Base-by-base conservation (phyloP, 1,284 basidiomycete species). In the Cutaneotrichosporon sp. region DNA sequence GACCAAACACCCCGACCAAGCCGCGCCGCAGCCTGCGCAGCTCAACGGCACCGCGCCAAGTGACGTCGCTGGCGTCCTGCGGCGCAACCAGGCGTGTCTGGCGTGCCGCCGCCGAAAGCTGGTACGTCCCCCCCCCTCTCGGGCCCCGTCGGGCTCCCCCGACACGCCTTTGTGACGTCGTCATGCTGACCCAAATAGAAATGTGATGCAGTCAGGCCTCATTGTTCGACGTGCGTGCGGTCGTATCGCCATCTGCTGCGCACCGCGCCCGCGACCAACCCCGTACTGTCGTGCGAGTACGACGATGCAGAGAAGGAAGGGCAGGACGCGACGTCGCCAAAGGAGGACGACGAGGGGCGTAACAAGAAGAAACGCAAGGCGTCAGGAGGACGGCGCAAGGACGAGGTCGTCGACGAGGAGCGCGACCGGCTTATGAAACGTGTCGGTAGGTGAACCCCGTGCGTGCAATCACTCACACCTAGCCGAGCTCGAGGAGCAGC, bases 141-240 rank as follows among this genome's bases (percentile, higher is more conserved):
- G 38, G 38, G 17, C 38, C 38, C 10, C 38, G 17, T 4, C 38
- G n/a, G n/a, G n/a, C n/a, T n/a, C n/a, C n/a, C n/a, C n/a, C n/a
- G n/a, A n/a, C n/a, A n/a, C n/a, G n/a, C n/a, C n/a, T n/a, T n/a
- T 20, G 20, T 40, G 38, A 40, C 38, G 10, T 40, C 26, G 12
- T 8, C 33, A 20, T 22, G 41, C 54, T 51, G 26, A 55, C 54
- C 33, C 34, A 8, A 3, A 22, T 10, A 70, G 70, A 73, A 73
- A 70, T 73, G 70, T 51, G 71, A 73, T 58, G 71, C 71, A 10
- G 61, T 62, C 23, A 59, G 70, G 41, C 73, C 73, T 1, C 66
- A 74, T 40, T 76, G 74, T 58, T 64, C 66, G 1, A 74, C 74
- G 0, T 76, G 74, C 50, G 62, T 73, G 1, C 52, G 73, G 39